Base-by-base conservation (phyloP, 176 grass and related monocot species). In the Lolium multiflorum region DNA sequence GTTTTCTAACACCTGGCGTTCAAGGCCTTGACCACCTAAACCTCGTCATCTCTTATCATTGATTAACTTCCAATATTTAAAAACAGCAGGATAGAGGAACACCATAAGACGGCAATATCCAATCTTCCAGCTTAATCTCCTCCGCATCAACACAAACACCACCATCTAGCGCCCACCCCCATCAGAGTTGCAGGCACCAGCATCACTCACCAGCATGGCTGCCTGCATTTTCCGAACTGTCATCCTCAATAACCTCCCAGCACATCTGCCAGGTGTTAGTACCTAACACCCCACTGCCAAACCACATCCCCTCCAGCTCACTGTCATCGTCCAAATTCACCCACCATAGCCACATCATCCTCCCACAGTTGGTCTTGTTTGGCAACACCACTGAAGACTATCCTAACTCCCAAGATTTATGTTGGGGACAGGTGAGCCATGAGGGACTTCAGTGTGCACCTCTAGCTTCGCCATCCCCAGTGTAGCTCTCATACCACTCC, bases 21-120 rank as follows among this genome's bases (percentile, higher is more conserved):
- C 25, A 76, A 76, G 25, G 73, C 73, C 73, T 28, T 54, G 7
- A 54, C 48, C 73, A 18, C 48, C 25, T 76, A 76, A 76, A 54
- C 15, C 14, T 54, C 47, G 26, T 5, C 48, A 28, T 76, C 73
- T 76, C 48, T 76, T 54, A 52, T 52, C 14, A 17, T 51, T 54
- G 18, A 54, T 15, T 18, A 54, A 76, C 24, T 31, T 28, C 48
- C 52, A 76, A 54, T 54, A 14, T 49, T 49, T 12, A 49, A 73
- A 72, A 22, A 49, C 31, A 35, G 31, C 31, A 35, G 31, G 31
- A 76, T 54, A 54, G 48, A 1, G 48, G 73, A 18, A 51, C 47
- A 52, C 47, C 72, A 51, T 75, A 51, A 75, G 47, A 52, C 7
- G 7, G 72, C 47, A 75, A 3, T 52, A 75, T 51, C 71, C 6